These are phyloP conservation scores for Arthrobotrys megalospora DNA, from an alignment of 2,329 filamentous ascomycete species.

Conservation along the genomic window DNA sequence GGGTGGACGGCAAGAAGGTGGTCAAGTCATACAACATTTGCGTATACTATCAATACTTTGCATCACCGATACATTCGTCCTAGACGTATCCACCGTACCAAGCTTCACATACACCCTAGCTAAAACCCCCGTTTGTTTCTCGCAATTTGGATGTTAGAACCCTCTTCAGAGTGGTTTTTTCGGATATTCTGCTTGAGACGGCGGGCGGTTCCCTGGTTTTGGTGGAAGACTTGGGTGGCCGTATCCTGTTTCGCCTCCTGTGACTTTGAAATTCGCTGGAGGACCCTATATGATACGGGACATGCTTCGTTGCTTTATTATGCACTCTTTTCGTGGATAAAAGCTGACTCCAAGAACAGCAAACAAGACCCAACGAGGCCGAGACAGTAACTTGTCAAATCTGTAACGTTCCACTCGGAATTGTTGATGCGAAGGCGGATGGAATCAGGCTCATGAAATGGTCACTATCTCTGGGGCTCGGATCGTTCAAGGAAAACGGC, in stretches of 20 bases:
- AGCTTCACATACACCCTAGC: constrained; percentile 46
- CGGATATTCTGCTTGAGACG: constrained; percentile 12
- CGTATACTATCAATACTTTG: constrained; percentile 54
- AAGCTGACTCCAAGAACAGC: constrained; percentile 36
- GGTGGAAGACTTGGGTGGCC: constrained; percentile 51
- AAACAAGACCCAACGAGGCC: constrained; percentile 43
- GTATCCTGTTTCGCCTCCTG: constrained; percentile 60
- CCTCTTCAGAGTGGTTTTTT: constrained; percentile 40
- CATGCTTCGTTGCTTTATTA: constrained; percentile 7
- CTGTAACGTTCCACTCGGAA: constrained; percentile 49
- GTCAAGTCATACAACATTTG: constrained; percentile 53
- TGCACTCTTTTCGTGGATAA: constrained; percentile 3
- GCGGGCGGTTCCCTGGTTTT: constrained; percentile 32
- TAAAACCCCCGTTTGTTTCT: constrained; percentile 27
- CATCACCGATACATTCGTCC: constrained; percentile 62
- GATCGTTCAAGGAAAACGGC: not conserved
- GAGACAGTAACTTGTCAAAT: constrained; percentile 34
- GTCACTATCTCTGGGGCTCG: constrained; percentile 41
- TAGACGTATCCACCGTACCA: constrained; percentile 50
- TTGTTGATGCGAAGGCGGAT: constrained; percentile 52
- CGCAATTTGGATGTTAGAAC: constrained; percentile 34
- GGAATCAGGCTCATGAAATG: constrained; percentile 59
- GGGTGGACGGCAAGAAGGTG: constrained; percentile 61
- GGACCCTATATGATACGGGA: constrained; percentile 65
- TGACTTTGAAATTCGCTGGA: constrained; percentile 62